Base-by-base conservation (phyloP, 2,329 filamentous ascomycete species). In the Claviceps arundinis region DNA sequence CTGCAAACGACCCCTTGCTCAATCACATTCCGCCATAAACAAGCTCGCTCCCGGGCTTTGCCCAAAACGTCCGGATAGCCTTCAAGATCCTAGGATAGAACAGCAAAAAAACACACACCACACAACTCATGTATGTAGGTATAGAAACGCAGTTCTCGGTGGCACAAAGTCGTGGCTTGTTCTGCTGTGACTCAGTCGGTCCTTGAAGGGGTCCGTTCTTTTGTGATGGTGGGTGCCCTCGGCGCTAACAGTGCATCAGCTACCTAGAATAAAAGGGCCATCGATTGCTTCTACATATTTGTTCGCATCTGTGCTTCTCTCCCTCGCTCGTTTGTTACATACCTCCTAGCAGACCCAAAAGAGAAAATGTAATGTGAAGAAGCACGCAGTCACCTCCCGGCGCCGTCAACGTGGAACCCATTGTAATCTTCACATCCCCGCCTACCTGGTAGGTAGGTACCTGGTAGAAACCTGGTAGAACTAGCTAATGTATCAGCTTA, bases 151-250 rank as follows among this genome's bases (percentile, higher is more conserved):
- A 43, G 30, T 30, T 30, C 19, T 45, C 17, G 41, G 52, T 54
- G 46, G 48, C 38, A 53, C 46, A 54, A 37, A 48, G 24, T 9
- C 11, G 46, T 48, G 30, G 49, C 49, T 34, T 51, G 49, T 41
- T 51, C 49, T 54, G 52, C 22, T 22, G 48, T 48, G 52, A 48
- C 30, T 34, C 30, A 3, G 30, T 34, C 30, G 14, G 14, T 44
- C 37, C 44, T 47, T 38, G 43, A 48, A 26, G 13, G 26, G 26
- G 17, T 43, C 26, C 45, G 38, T 41, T 50, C 41, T 34, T 45
- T 34, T 45, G 19, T 50, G 48, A 19, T 26, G 48, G 19, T 50
- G 24, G 24, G 48, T 45, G 48, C 24, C n/a, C 41, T 45, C 42
- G 34, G 49, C 30, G 47, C 40, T 22, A 22, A 34, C 30, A 4